Base-by-base conservation (phyloP, 306 rosid species). In the Astragalus membranaceus region DNA sequence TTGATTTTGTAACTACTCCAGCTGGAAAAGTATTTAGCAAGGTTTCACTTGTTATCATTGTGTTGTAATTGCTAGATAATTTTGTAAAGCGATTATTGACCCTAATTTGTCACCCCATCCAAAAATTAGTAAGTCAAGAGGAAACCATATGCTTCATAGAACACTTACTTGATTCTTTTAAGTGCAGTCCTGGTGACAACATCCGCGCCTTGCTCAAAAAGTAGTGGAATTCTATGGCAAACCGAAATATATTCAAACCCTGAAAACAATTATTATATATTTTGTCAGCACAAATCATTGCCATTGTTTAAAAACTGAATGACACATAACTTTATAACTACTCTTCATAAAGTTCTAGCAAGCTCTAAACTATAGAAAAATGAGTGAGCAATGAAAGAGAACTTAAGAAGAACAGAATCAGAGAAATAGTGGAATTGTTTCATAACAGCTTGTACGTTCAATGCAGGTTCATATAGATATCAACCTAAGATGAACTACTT, bases 141-240 rank as follows among this genome's bases (percentile, higher is more conserved):
- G 64, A 67, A 67, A 70, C 23, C 47, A 54, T 13, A 29, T 49
- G 67, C 36, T 74, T 53, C 64, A 44, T 36, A 9, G 10, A 47
- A 32, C 10, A 65, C 91, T 66, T 81, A 90, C 97, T 90, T 93
- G 83, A 93, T 93, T 80, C 98, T 87, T 89, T 90, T 90, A n/a
- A 82, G 85, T 58, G 96, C 89, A 6, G 94, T 93, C 81, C 98
- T 82, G 75, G 97, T 93, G 58, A 93, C 98, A 58, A 93, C 98
- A 78, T 93, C 98, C 10, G 98, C 98, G 53, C 98, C 98, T 86
- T 93, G 98, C 94, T 93, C 98, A 72, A 93, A 93, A 81, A 93
- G 98, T 75, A 93, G 96, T n/a, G 98, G 98, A 71, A 93, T 93
- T 62, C 98, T 92, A 57, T 93, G 80, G 98, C 98, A 85, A 93